phyloP scores from a whole-genome alignment of 2,329 filamentous ascomycete genomes.

The Penicillium sclerotiorum region DNA sequence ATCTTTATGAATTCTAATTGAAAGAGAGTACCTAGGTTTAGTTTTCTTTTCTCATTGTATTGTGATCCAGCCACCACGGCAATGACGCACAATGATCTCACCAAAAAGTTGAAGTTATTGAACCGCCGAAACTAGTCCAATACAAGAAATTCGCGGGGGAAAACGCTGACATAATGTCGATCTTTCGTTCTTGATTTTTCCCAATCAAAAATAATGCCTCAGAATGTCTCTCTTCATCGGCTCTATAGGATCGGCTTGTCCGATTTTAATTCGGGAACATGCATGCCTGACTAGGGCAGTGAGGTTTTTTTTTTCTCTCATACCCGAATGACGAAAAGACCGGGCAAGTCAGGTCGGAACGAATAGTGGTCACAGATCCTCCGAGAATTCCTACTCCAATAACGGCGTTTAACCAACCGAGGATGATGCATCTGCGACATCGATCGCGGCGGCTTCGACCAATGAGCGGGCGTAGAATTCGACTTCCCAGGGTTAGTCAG shows the following conservation, averaged over 20 bases:
- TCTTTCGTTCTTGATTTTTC: slow-evolving; percentile 2
- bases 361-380: slow-evolving; percentile 4
- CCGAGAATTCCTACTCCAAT: slow-evolving; percentile 21
- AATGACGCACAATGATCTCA: slow-evolving; percentile 31
- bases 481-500: slow-evolving; percentile 19
- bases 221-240: no score
- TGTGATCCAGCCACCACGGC: slow-evolving; percentile 6
- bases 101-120: slow-evolving; percentile 3
- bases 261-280: no score
- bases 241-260: no score
- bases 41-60: neutral
- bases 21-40: no score
- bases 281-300: no score
- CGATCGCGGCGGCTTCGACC: slow-evolving; percentile 26
- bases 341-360: no score
- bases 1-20: no score
- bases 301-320: no score
- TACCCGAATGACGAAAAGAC: no score
- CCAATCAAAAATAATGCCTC: neutral
- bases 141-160: slow-evolving; percentile 20
- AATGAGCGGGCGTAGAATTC: slow-evolving; percentile 26
- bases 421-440: slow-evolving; percentile 27
- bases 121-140: slow-evolving; percentile 1
- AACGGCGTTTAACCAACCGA: slow-evolving; percentile 31
- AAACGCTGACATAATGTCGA: slow-evolving; percentile 19